A percentile compares a stretch with the other conserved stretches of the same genome.
Conservation (phyloP, 768 basidiomycete genomes). For the Podaxis rugospora region DNA sequence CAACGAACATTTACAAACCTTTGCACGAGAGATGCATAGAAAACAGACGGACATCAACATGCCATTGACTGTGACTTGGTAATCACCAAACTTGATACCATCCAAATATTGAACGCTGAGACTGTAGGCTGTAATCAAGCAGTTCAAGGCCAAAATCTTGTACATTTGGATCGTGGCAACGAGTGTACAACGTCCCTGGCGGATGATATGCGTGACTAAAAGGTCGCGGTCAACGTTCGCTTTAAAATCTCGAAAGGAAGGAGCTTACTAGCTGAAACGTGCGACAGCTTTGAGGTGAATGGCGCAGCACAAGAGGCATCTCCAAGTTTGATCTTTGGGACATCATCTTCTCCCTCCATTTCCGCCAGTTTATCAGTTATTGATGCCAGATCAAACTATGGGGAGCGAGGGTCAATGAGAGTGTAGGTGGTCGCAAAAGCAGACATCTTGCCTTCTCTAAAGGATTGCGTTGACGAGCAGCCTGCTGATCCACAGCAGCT, state of each 20-base stretch:
- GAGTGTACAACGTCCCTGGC: conserved; percentile 97
- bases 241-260: not conserved
- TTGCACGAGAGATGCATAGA: conserved; percentile 94
- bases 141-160: conserved; percentile 97
- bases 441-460: conserved; percentile 72
- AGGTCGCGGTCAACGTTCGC: not conserved
- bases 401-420: conserved; percentile 3
- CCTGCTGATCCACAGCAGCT: conserved; percentile 60
- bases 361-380: conserved; percentile 56
- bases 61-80: conserved; percentile 95
- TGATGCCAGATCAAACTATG: conserved; percentile 28
- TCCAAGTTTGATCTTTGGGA: conserved; percentile 98
- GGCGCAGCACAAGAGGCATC: conserved; percentile 98
- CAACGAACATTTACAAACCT: conserved; percentile 47
- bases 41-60: conserved; percentile 99
- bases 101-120: conserved; percentile 96
- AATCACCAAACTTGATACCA: conserved; percentile 99
- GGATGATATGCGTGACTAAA: conserved; percentile 91
- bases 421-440: not conserved
- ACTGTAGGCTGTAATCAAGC: conserved; percentile 98
- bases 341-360: conserved; percentile 92
- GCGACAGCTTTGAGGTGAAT: conserved; percentile 97
- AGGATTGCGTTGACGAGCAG: conserved; percentile 76
- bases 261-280: conserved; percentile 88
- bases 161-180: conserved; percentile 99